A percentile compares a stretch with the other conserved stretches of the same genome.
Evolutionary conservation across 1,139 yeast genomes (phyloP).

Genomic region (Arxiozyma slooffiae): DNA sequence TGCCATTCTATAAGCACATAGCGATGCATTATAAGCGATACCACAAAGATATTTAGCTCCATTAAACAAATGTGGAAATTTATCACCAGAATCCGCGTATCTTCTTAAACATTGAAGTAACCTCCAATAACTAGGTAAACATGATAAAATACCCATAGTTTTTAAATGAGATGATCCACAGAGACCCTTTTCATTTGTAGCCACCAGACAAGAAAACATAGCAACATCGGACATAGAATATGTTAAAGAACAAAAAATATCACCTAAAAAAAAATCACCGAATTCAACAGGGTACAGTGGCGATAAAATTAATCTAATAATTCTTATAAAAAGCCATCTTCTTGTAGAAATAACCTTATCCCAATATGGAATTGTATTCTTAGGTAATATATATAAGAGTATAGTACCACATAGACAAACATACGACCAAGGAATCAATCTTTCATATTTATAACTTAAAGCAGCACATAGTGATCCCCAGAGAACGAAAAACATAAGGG

Average conservation of each 20-base stretch:
- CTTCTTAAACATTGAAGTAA: slow-evolving; percentile 84
- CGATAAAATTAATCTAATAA: slow-evolving; percentile 64
- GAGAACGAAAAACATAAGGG: slow-evolving; percentile 53
- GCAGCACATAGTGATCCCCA: slow-evolving; percentile 54
- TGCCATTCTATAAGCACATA: slow-evolving; percentile 59
- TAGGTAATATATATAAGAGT: slow-evolving; percentile 51
- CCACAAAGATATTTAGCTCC: slow-evolving; percentile 65
- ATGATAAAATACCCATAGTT: slow-evolving; percentile 69
- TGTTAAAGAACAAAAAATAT: slow-evolving; percentile 76
- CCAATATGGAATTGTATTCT: slow-evolving; percentile 25
- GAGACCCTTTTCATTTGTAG: slow-evolving; percentile 33
- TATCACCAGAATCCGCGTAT: slow-evolving; percentile 83
- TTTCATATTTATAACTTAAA: slow-evolving; percentile 66
- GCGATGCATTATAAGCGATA: slow-evolving; percentile 57
- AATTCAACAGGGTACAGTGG: slow-evolving; percentile 94
- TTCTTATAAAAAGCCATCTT: slow-evolving; percentile 63
- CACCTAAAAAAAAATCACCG: slow-evolving; percentile 87
- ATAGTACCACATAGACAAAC: slow-evolving; percentile 43
- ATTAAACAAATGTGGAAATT: slow-evolving; percentile 96
- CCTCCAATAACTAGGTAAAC: slow-evolving; percentile 87
- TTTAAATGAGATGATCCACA: slow-evolving; percentile 79
- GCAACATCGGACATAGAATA: slow-evolving; percentile 81
- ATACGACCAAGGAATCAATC: slow-evolving; percentile 75
- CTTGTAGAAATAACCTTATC: slow-evolving; percentile 27
- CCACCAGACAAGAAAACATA: slow-evolving; percentile 74